phyloP scores from a whole-genome alignment of 2,329 filamentous ascomycete species.

The Pseudohalonectria lignicola region DNA sequence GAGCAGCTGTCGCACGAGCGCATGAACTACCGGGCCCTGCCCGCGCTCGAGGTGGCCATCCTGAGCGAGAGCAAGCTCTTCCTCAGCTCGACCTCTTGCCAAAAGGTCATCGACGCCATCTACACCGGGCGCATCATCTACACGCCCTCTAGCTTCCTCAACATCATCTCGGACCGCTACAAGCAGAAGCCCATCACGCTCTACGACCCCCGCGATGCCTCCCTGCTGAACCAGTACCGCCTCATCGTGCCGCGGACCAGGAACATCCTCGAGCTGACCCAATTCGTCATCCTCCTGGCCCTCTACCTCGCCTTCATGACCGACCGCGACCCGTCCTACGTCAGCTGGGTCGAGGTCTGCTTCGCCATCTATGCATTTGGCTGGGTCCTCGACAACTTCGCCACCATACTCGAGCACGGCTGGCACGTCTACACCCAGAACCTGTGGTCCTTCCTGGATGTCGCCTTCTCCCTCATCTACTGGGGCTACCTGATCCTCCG shows the following conservation, averaged over 20 bases:
- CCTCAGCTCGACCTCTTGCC: conserved; percentile 53
- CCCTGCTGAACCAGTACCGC: conserved; percentile 59
- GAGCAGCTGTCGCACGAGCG: conserved; percentile 37
- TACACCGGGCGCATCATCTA: conserved; percentile 60
- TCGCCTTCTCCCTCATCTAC: conserved; percentile 57
- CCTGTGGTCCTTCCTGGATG: conserved; percentile 63
- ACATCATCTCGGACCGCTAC: conserved; percentile 65
- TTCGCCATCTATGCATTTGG: conserved; percentile 56
- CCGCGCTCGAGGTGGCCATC: conserved; percentile 62
- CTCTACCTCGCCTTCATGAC: conserved; percentile 57
- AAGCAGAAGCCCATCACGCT: conserved; percentile 59
- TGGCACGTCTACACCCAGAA: conserved; percentile 63
- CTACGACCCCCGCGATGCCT: conserved; percentile 56
- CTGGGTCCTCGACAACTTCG: conserved; percentile 57
- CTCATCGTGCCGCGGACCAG: conserved; percentile 59
- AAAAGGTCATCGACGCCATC: conserved; percentile 60
- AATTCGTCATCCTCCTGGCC: conserved; percentile 52
- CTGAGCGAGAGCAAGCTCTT: conserved; percentile 61
- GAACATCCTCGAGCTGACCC: conserved; percentile 52
- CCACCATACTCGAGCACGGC: conserved; percentile 54
- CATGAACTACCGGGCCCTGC: conserved; percentile 49
- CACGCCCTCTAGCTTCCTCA: conserved; percentile 58
- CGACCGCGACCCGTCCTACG: conserved; percentile 34
- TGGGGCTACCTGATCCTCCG: conserved; percentile 49
- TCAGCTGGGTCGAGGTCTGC: conserved; percentile 40